Evolutionary conservation across 2,329 filamentous ascomycete species (phyloP), one percentile per base, ranked within the genome.

Genomic region (Penicillium sp.): DNA sequence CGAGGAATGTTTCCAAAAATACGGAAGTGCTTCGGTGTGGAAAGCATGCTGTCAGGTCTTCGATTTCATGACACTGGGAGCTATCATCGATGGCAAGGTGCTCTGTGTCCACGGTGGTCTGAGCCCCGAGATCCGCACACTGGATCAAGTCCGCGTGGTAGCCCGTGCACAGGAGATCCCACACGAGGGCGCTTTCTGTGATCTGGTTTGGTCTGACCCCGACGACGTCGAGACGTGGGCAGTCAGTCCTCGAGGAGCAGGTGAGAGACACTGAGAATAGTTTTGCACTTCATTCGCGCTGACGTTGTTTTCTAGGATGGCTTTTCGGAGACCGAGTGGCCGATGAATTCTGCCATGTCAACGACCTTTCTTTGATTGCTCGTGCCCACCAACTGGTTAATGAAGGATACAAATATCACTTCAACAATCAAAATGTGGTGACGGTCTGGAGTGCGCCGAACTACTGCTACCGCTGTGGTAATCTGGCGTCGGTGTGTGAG

Each of bases 381-480:
- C 82, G 87, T 66, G 87, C 87, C 11, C 87, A 91, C 75, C 87
- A 91, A 69, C 79, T 91, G 21, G 88, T 90, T 60, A 90, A 90
- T 64, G 87, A 91, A 74, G 87, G 87, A 54, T 91, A 89, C 78
- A 90, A 90, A 85, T 97, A 95, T 73, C 93, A 97, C 72, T 97
- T 97, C 76, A 83, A 89, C 50, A 90, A 96, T 72, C 93, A 94
- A 77, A 95, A 95, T 11, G 92, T 97, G 40, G 92, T 96, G 16
- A 89, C 86, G 1, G 86, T 89, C 22, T 89, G 86, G 82, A 85
- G 70, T 86, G 90, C 90, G 39, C 90, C 90, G 57, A 93, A 93
- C 75, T 97, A 97, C 82, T 97, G 93, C 81, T 97, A 99, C 82
- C 86, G 93, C 75, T 99, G 93, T 71, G 94, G 94, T 70, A 99